Evolutionary conservation across 2,329 filamentous ascomycete species (phyloP), one percentile per base, ranked within the genome.

Genomic region (Calonectria fujianensis): DNA sequence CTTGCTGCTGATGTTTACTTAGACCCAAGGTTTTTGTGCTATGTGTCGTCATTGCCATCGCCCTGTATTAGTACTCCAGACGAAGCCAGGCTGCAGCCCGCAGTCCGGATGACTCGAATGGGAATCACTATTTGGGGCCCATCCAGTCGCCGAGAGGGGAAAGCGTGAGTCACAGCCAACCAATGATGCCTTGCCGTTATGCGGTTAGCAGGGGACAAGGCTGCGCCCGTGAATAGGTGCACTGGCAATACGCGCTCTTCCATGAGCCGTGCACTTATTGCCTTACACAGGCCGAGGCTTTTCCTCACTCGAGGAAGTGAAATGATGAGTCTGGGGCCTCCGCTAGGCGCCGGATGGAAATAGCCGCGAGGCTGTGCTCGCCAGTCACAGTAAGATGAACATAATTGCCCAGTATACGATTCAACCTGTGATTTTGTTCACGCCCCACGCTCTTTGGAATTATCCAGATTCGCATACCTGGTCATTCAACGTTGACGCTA

Each of bases 61-160:
- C 57, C 32, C 63, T 59, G 77, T 81, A 81, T 81, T 80, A 81
- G 77, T 81, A 81, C 75, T 80, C 59, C 59, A 32, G 68, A 69
- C 48, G 32, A 65, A 50, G 75, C 80, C 74, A 81, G 80, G 80
- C 80, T 80, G 67, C 72, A 75, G 70, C 51, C 69, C 48, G 67
- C 72, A 75, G 70, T 50, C 69, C 48, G 70, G 59, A 65, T 81
- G 77, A 81, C 79, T 81, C 80, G 76, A 76, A 74, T 11, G 18
- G 70, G 51, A 69, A 70, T 70, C 71, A 74, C 69, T 39, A 24
- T 63, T 50, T 50, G 50, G 35, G 71, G 63, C 75, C 73, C 41
- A 69, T 39, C 66, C 69, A 68, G 69, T 76, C 39, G 72, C 61
- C 61, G 50, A 20, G 32, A 64, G 16, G 41, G 61, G 41, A 75